Percentiles rank a stretch among this genome's conserved stretches.
Evolutionary conservation across 129 eudicot species (phyloP).

Genomic region (Silybum marianum): DNA sequence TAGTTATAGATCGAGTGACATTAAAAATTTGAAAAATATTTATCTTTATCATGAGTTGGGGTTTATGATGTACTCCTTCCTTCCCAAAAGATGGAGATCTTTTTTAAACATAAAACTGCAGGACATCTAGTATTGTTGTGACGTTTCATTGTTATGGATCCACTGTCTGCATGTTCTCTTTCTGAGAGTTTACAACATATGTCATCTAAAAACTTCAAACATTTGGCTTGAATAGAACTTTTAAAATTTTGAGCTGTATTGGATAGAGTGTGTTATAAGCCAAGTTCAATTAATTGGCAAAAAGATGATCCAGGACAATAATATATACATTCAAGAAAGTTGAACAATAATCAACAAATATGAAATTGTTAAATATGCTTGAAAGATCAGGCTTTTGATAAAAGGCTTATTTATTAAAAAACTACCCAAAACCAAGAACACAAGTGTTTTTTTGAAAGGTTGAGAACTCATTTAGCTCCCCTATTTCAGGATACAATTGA

Average conservation of each 20-base stretch:
- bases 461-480: background rate
- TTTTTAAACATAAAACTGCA: background rate
- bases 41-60: constrained; percentile 3
- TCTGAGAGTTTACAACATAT: background rate
- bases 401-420: background rate
- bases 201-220: background rate
- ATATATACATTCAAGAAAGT: constrained; percentile 7
- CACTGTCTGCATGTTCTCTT: constrained; percentile 8
- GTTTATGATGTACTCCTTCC: constrained; percentile 16
- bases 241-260: background rate
- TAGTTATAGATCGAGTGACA: background rate
- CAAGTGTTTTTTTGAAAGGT: background rate
- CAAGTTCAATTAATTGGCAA: background rate
- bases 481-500: background rate
- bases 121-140: constrained; percentile 9
- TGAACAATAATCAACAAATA: background rate
- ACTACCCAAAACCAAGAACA: background rate
- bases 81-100: constrained; percentile 1
- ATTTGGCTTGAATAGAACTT: background rate
- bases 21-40: background rate
- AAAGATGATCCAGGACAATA: background rate
- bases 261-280: background rate
- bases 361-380: background rate
- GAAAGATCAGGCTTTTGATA: background rate
- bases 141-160: background rate